phyloP scores from a whole-genome alignment of 169 alveolate genomes.

The Plasmodium yoelii region DNA sequence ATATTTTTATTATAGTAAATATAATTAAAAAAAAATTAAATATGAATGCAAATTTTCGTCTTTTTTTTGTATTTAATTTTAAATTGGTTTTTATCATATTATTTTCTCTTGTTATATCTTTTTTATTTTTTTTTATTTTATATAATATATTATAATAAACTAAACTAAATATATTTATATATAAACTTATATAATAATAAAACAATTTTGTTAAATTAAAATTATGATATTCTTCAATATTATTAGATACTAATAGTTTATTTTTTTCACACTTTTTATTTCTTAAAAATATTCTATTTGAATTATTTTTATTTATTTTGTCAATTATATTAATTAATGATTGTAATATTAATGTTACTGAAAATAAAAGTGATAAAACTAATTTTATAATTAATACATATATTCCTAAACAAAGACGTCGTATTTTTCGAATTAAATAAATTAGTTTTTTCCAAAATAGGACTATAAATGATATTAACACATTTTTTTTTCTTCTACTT shows the following conservation, averaged over 20 bases:
- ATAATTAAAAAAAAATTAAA: slow-evolving; percentile 31
- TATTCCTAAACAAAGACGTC: slow-evolving; percentile 32
- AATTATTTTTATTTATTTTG: slow-evolving; percentile 34
- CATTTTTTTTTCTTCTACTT: slow-evolving; percentile 1
- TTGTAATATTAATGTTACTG: slow-evolving; percentile 42
- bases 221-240: slow-evolving; percentile 28
- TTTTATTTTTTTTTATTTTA: slow-evolving; percentile 37
- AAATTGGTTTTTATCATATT: slow-evolving; percentile 44
- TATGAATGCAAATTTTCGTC: slow-evolving; percentile 30
- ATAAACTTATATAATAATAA: slow-evolving; percentile 48
- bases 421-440: slow-evolving; percentile 17
- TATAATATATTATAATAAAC: slow-evolving; percentile 29
- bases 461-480: neutral
- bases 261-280: slow-evolving; percentile 34
- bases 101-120: slow-evolving; percentile 23
- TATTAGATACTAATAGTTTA: slow-evolving; percentile 9
- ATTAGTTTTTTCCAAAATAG: neutral
- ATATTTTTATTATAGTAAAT: slow-evolving; percentile 25
- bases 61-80: slow-evolving; percentile 23
- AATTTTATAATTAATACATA: slow-evolving; percentile 36
- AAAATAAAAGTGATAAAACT: slow-evolving; percentile 24
- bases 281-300: slow-evolving; percentile 12
- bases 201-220: slow-evolving; percentile 15
- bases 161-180: slow-evolving; percentile 16
- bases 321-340: slow-evolving; percentile 37